Evolutionary conservation across 2,329 filamentous ascomycete species (phyloP), one percentile per base, ranked within the genome.

Genomic region (Xylariaceae sp.): DNA sequence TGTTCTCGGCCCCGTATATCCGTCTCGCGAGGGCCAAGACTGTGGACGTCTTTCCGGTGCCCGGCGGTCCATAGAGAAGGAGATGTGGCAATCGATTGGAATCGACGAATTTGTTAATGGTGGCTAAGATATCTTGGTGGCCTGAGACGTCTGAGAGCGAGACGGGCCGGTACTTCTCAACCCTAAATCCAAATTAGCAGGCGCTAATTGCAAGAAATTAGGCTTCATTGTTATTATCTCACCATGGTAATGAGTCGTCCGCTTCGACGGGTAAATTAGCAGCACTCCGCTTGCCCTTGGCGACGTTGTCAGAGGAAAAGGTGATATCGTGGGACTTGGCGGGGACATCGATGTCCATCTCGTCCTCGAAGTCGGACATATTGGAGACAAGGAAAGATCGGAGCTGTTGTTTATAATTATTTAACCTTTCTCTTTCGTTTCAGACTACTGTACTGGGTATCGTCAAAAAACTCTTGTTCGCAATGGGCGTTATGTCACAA

Each of bases 91-190:
- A 82, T 65, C 93, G 86, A 76, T 99, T 98, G 54, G 90, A 85
- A 71, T 98, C 93, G 71, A 99, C 86, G 69, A 99, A 99, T 73
- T 93, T 95, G 81, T 97, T 97, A 78, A 99, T 96, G 2, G 95
- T 99, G 3, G 93, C 88, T 62, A 99, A 86, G 70, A 99, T 98
- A 75, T 99, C 95, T 71, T 97, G 90, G 74, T 99, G 95, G 19
- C 95, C 95, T 2, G 92, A 96, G 55, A 99, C 95, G 74, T 99
- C 95, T 65, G 89, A 86, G 44, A 99, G 85, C 1, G 90, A 91
- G 59, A 88, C 87, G 18, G 95, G 95, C 50, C 95, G 86, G 76
- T 98, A 99, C 71, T 99, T 99, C 72, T 99, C 95, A 7, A 99
- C 92, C 93, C 67, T 69, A 32, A 1, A 18, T 6, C 26, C 90